A percentile compares a stretch with the other conserved stretches of the same genome.
Evolutionary conservation across 2,329 filamentous ascomycete species (phyloP).

Genomic region (Pestalotiopsis sp.): DNA sequence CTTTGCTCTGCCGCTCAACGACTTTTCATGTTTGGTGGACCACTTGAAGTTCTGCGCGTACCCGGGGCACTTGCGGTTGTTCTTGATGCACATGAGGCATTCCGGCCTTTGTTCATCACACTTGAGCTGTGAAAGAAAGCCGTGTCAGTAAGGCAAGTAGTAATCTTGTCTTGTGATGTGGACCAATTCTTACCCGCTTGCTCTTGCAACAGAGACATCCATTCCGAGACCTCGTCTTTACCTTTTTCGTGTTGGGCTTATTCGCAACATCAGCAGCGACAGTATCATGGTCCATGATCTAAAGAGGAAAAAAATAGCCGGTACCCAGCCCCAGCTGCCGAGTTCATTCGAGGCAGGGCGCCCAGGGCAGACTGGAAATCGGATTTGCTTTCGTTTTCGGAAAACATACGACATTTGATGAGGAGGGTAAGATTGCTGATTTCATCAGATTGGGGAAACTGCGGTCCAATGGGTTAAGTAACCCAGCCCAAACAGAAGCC

Average conservation of each 20-base stretch:
- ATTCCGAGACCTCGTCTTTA: constrained; percentile 31
- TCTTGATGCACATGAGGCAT: constrained; percentile 32
- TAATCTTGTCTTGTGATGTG: background rate
- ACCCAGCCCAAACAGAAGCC: background rate
- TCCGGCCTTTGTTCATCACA: constrained; percentile 34
- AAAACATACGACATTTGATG: constrained; percentile 9
- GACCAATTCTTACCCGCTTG: constrained; percentile 23
- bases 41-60: constrained; percentile 39
- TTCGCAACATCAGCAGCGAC: background rate
- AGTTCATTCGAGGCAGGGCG: constrained; percentile 1
- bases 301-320: constrained; percentile 12
- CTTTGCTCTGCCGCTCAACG: constrained; percentile 10
- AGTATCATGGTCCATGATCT: background rate
- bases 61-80: constrained; percentile 32
- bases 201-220: constrained; percentile 35
- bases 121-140: constrained; percentile 25
- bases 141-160: background rate
- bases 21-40: constrained; percentile 44
- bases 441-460: constrained; percentile 5
- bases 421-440: constrained; percentile 7
- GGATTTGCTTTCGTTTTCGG: background rate
- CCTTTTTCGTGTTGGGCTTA: constrained; percentile 13
- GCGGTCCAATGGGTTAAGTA: background rate
- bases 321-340: background rate
- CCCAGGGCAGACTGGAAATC: background rate